phyloP scores from a whole-genome alignment of 441 rosid genomes.

The Erysimum pusillum region DNA sequence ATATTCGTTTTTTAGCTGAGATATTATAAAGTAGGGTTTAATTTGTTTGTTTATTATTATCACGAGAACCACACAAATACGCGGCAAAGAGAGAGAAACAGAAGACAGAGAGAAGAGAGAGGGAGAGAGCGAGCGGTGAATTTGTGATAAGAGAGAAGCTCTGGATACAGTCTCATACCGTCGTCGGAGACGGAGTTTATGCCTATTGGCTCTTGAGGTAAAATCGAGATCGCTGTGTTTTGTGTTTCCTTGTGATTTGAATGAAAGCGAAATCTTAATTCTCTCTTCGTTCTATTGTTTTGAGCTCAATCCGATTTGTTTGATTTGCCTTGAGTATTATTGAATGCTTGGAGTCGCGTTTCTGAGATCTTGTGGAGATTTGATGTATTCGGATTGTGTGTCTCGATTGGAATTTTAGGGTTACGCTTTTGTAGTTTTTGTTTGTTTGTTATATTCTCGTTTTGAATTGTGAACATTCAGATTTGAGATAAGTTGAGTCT shows the following conservation, averaged over 20 bases:
- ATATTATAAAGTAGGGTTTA: slow-evolving; percentile 35
- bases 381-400: slow-evolving; percentile 1
- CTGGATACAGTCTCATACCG: slow-evolving; percentile 75
- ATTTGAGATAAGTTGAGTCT: slow-evolving; percentile 4
- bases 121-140: slow-evolving; percentile 34
- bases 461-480: slow-evolving; percentile 17
- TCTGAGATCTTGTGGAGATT: slow-evolving; percentile 21
- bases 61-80: slow-evolving; percentile 46
- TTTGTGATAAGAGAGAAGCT: slow-evolving; percentile 49
- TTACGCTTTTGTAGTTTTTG: neutral
- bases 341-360: slow-evolving; percentile 22
- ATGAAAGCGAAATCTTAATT: neutral
- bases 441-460: neutral
- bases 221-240: neutral
- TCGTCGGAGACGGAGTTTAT: slow-evolving; percentile 81
- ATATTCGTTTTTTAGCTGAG: slow-evolving; percentile 21
- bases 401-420: neutral
- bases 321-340: neutral
- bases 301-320: slow-evolving; percentile 36
- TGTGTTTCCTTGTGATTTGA: neutral
- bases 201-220: slow-evolving; percentile 82
- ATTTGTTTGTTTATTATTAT: slow-evolving; percentile 5
- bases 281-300: neutral
- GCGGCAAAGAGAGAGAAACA: slow-evolving; percentile 35
- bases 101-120: slow-evolving; percentile 21